A percentile compares a stretch with the other conserved stretches of the same genome.
Conservation (phyloP, 2,329 filamentous ascomycete genomes). For the Leptoxyphium fumago region DNA sequence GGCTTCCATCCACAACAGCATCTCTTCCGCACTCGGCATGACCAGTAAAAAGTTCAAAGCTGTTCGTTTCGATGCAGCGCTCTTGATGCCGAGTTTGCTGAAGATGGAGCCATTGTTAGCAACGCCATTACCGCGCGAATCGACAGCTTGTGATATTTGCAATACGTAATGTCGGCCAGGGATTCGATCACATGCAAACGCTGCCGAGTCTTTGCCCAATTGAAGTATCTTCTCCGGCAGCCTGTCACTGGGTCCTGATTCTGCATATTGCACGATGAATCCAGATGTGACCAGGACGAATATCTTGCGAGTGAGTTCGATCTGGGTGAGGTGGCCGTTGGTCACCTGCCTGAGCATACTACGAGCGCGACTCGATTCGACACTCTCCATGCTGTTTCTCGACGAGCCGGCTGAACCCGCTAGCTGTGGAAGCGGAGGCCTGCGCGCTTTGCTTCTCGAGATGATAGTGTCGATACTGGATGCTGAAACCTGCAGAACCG, state of each 20-base stretch:
- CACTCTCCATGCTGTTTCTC: conserved; percentile 2
- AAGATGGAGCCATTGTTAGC: conserved; percentile 46
- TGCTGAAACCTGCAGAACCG: conserved; percentile 51
- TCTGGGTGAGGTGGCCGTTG: conserved; percentile 24
- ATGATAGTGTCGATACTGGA: conserved; percentile 46
- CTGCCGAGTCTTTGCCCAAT: conserved; percentile 59
- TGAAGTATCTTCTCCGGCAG: conserved; percentile 60
- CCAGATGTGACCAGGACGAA: conserved; percentile 59
- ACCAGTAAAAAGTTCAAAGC: conserved; percentile 55
- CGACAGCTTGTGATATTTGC: conserved; percentile 54
- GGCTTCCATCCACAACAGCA: conserved; percentile 60
- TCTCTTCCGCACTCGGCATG: conserved; percentile 55
- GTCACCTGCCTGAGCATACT: conserved; percentile 7
- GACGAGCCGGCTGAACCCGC: neutral
- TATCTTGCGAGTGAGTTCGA: conserved; percentile 47
- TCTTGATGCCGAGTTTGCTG: conserved; percentile 47
- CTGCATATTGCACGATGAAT: conserved; percentile 59
- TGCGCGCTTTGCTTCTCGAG: conserved; percentile 9
- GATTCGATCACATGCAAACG: conserved; percentile 67
- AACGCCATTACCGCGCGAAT: conserved; percentile 38
- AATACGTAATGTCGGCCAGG: conserved; percentile 69
- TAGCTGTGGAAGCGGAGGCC: neutral
- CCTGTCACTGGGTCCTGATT: conserved; percentile 54
- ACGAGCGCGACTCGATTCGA: conserved; percentile 3
- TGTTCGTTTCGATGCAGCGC: conserved; percentile 16